phyloP scores from a whole-genome alignment of 768 basidiomycete species.

The Tremella mesenterica region DNA sequence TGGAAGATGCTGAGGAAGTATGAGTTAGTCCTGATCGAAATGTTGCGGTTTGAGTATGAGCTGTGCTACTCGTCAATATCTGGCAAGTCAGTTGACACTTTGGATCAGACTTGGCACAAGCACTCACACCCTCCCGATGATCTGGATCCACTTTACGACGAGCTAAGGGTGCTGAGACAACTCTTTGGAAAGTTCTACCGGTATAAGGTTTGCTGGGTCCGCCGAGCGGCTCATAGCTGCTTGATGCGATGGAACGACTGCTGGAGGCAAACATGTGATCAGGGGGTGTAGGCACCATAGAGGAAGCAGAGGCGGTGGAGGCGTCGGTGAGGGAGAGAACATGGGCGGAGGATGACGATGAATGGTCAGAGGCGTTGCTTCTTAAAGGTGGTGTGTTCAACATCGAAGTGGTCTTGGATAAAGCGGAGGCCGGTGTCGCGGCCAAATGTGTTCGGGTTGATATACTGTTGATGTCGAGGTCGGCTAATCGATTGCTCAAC shows the following conservation, averaged over 20 bases:
- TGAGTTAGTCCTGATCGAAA: slow-evolving; percentile 19
- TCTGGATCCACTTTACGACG: slow-evolving; percentile 5
- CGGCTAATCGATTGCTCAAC: not conserved
- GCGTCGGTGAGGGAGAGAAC: slow-evolving; percentile 24
- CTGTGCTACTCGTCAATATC: slow-evolving; percentile 12
- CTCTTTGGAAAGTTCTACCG: slow-evolving; percentile 23
- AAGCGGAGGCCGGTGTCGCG: not conserved
- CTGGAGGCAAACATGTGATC: slow-evolving; percentile 1
- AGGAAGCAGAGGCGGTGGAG: slow-evolving; percentile 25
- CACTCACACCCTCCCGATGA: slow-evolving; percentile 1
- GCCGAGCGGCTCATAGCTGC: not conserved
- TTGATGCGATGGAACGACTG: not conserved
- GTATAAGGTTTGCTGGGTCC: slow-evolving; percentile 8
- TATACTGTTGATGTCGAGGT: not conserved
- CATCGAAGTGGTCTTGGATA: not conserved
- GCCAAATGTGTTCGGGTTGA: not conserved
- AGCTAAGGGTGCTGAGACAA: slow-evolving; percentile 31
- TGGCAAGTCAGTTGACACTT: not conserved
- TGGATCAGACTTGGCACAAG: not conserved
- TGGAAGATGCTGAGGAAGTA: slow-evolving; percentile 21
- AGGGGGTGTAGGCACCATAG: slow-evolving; percentile 26
- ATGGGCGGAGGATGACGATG: slow-evolving; percentile 25
- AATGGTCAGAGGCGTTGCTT: slow-evolving; percentile 8
- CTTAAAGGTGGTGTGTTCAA: not conserved
- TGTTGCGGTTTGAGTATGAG: slow-evolving; percentile 18